Conservation (phyloP, 2,329 filamentous ascomycete species). For the Drechslerella coelobrocha region DNA sequence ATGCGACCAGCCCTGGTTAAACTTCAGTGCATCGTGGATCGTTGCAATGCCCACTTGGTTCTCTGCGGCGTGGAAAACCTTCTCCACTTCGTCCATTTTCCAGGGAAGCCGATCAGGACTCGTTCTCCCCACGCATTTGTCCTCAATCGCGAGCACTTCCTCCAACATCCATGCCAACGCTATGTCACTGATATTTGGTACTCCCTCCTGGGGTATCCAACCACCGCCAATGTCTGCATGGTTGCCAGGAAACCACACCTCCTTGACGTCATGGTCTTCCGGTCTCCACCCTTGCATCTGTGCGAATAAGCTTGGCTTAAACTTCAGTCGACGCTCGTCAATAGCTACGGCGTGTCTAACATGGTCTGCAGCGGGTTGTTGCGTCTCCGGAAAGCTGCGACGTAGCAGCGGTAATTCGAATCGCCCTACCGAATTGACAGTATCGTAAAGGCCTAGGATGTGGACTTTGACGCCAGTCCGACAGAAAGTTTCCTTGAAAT, state of each 20-base stretch:
- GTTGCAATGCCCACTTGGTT: slow-evolving; percentile 43
- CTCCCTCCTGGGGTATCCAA: slow-evolving; percentile 61
- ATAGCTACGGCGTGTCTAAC: slow-evolving; percentile 74
- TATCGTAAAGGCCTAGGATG: slow-evolving; percentile 82
- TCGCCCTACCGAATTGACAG: slow-evolving; percentile 77
- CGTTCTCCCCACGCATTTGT: slow-evolving; percentile 44
- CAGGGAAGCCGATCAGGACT: slow-evolving; percentile 44
- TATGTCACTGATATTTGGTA: slow-evolving; percentile 61
- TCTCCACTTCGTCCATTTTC: slow-evolving; percentile 51
- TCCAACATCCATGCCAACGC: slow-evolving; percentile 65
- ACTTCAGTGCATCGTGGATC: slow-evolving; percentile 57
- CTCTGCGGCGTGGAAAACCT: slow-evolving; percentile 38
- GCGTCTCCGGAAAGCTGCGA: slow-evolving; percentile 69
- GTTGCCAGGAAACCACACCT: slow-evolving; percentile 80
- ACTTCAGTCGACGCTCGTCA: slow-evolving; percentile 74
- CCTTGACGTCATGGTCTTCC: slow-evolving; percentile 73
- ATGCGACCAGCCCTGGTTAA: slow-evolving; percentile 55
- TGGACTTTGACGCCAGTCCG: slow-evolving; percentile 75
- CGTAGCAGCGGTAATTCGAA: slow-evolving; percentile 69
- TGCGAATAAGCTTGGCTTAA: slow-evolving; percentile 57
- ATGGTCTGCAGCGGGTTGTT: slow-evolving; percentile 61
- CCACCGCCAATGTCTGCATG: slow-evolving; percentile 82
- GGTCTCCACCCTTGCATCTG: slow-evolving; percentile 46
- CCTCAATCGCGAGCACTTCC: slow-evolving; percentile 58
- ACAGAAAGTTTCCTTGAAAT: slow-evolving; percentile 81